phyloP scores from a whole-genome alignment of 2,329 filamentous ascomycete species.

The Xylaria sp. region DNA sequence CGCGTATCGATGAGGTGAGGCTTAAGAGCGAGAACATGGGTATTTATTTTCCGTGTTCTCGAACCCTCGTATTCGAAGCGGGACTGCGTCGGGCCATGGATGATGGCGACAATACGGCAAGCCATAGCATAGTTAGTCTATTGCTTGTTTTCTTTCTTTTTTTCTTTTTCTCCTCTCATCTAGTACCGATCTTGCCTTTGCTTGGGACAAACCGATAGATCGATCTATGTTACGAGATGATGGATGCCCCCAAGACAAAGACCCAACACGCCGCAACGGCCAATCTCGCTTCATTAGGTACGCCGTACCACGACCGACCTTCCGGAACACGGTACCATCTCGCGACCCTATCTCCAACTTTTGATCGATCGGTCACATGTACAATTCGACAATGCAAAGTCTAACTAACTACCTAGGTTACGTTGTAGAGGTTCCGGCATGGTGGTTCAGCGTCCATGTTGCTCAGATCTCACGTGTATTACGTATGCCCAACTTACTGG shows the following conservation, averaged over 20 bases:
- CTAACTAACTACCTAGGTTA: background rate
- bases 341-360: no score
- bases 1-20: no score
- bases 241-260: no score
- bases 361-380: no score
- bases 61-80: background rate
- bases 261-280: background rate
- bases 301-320: background rate
- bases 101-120: background rate
- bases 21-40: no score
- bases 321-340: background rate
- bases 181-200: background rate
- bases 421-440: background rate
- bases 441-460: background rate
- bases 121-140: background rate
- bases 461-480: background rate
- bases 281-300: background rate
- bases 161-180: no score
- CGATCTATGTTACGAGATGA: no score
- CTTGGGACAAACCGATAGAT: background rate
- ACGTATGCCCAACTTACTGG: no score
- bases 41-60: no score
- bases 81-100: background rate
- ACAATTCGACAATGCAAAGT: background rate
- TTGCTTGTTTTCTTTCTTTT: no score